Evolutionary conservation across 2,329 filamentous ascomycete genomes (phyloP).

Genomic region (Macrophomina phaseolina): DNA sequence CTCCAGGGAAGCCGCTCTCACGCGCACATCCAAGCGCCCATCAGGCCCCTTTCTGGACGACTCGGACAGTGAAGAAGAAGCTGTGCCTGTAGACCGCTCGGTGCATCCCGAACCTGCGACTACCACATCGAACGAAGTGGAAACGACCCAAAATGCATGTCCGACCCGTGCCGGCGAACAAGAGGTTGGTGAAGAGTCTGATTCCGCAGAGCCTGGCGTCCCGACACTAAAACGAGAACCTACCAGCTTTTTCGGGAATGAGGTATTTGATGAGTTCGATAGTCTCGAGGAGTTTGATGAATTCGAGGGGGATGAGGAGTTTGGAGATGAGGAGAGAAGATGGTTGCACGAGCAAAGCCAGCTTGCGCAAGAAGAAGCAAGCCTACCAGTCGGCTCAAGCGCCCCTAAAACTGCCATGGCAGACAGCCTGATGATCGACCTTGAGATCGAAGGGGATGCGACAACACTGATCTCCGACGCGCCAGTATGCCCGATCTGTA

Average conservation of each 20-base stretch:
- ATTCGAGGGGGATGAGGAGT: constrained; percentile 63
- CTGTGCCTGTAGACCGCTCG: background rate
- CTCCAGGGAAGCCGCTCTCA: constrained; percentile 11
- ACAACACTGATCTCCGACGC: constrained; percentile 31
- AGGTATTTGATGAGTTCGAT: constrained; percentile 57
- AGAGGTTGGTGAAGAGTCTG: constrained; percentile 21
- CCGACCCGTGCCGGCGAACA: constrained; percentile 1
- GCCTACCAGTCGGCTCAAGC: constrained; percentile 48
- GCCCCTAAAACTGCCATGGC: constrained; percentile 60
- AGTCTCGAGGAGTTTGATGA: constrained; percentile 60
- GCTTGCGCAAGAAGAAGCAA: constrained; percentile 58
- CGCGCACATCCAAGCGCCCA: constrained; percentile 37
- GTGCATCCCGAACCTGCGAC: background rate
- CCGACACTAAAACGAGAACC: constrained; percentile 53
- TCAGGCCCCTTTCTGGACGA: constrained; percentile 73
- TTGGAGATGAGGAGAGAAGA: constrained; percentile 57
- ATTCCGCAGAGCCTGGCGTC: background rate
- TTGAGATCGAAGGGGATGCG: constrained; percentile 16
- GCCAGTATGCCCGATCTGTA: constrained; percentile 77
- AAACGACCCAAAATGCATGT: background rate
- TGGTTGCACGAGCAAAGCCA: constrained; percentile 76
- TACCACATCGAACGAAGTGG: background rate
- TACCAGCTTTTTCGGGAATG: constrained; percentile 50
- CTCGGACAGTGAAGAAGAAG: constrained; percentile 64
- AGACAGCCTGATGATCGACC: constrained; percentile 32